Percentiles rank a stretch among this genome's conserved stretches.
These are phyloP conservation scores for Caloboletus inedulis DNA, from an alignment of 1,284 basidiomycete genomes.

Conservation along the genomic window DNA sequence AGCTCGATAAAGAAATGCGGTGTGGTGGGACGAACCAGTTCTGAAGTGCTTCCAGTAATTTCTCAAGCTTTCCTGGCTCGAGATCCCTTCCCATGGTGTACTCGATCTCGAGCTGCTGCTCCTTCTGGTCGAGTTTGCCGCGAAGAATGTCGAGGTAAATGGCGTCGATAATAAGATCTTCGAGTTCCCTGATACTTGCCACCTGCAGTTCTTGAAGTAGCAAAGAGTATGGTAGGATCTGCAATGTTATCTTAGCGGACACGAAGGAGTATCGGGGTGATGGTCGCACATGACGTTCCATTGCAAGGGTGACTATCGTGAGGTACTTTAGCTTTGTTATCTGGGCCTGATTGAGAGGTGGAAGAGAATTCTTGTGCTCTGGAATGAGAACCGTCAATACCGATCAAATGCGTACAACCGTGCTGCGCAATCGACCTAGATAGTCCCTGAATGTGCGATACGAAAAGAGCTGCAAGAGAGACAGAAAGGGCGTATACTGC, in stretches of 20 bases:
- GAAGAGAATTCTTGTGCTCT: constrained; percentile 66
- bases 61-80: constrained; percentile 60
- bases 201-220: constrained; percentile 69
- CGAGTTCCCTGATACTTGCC: constrained; percentile 77
- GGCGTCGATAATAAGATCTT: constrained; percentile 93
- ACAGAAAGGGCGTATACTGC: constrained; percentile 56
- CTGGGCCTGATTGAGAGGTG: constrained; percentile 70
- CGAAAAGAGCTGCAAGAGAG: constrained; percentile 81
- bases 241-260: not conserved
- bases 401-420: not conserved
- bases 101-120: constrained; percentile 83
- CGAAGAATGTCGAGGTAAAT: constrained; percentile 88
- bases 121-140: constrained; percentile 90
- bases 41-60: constrained; percentile 58
- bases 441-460: constrained; percentile 87
- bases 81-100: constrained; percentile 90
- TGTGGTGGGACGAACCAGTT: constrained; percentile 59
- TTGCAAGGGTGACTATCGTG: constrained; percentile 79
- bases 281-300: constrained; percentile 62
- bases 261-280: not conserved
- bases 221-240: constrained; percentile 75
- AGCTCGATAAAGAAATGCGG: not conserved
- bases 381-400: constrained; percentile 9
- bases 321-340: constrained; percentile 88
- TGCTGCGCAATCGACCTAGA: constrained; percentile 40